Percentiles rank a stretch among this genome's conserved stretches.
These are phyloP conservation scores for Ustilago vetiveriae DNA, from an alignment of 1,284 basidiomycete genomes.

Conservation along the genomic window DNA sequence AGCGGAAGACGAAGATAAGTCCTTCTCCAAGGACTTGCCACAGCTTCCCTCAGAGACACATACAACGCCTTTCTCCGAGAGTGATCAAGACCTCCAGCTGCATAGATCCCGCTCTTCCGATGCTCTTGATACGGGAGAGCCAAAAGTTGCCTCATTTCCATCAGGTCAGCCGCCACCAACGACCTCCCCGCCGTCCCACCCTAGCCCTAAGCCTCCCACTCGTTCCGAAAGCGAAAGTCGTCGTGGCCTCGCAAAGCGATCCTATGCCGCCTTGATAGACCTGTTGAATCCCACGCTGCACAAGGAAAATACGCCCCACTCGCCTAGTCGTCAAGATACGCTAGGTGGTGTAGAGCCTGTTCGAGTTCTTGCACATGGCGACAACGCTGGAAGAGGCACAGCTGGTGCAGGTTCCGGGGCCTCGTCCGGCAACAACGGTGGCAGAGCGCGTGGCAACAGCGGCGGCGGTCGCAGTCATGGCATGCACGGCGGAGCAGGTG, in stretches of 20 bases:
- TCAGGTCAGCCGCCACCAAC: not conserved
- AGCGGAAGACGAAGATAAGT: conserved; percentile 39
- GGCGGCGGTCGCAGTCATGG: conserved; percentile 10
- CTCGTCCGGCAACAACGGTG: conserved; percentile 7
- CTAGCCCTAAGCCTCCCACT: conserved; percentile 7
- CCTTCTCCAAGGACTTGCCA: conserved; percentile 33
- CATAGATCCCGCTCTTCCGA: conserved; percentile 8
- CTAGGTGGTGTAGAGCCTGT: conserved; percentile 2
- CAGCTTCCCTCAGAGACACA: conserved; percentile 4
- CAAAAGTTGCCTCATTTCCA: not conserved
- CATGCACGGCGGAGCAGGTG: conserved; percentile 4
- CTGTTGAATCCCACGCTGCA: conserved; percentile 36
- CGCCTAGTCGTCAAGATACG: conserved; percentile 10
- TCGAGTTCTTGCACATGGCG: conserved; percentile 17
- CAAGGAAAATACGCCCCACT: conserved; percentile 29
- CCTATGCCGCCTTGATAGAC: conserved; percentile 45
- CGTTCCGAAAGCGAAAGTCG: conserved; percentile 27
- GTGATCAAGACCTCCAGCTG: conserved; percentile 19
- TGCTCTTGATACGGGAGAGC: not conserved
- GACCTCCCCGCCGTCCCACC: not conserved
- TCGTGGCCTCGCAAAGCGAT: conserved; percentile 38
- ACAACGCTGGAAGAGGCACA: conserved; percentile 15
- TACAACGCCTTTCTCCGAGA: conserved; percentile 12
- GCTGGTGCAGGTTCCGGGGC: conserved; percentile 7
- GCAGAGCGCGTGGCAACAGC: conserved; percentile 18